Conservation (phyloP, 768 basidiomycete genomes). For the Tricholomella constricta region DNA sequence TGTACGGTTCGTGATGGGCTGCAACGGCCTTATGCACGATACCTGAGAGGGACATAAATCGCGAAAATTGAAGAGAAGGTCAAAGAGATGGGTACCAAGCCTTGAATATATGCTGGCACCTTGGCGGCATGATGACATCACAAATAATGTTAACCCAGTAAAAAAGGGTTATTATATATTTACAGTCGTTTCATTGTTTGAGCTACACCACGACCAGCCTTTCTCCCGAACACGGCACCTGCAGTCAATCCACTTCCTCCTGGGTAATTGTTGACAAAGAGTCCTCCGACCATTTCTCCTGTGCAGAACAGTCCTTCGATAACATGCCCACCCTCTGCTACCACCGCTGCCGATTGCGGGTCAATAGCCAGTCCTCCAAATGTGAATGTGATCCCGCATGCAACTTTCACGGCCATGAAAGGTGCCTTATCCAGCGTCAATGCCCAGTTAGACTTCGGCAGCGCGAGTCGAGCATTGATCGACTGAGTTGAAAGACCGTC, state of each 20-base stretch:
- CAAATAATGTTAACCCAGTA: neutral
- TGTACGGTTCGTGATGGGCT: neutral
- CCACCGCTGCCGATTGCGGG: constrained; percentile 51
- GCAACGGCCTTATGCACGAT: constrained; percentile 21
- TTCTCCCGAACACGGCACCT: constrained; percentile 65
- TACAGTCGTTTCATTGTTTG: neutral
- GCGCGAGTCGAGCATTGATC: constrained; percentile 28
- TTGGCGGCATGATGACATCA: constrained; percentile 20
- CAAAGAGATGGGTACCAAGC: neutral
- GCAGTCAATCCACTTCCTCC: constrained; percentile 68
- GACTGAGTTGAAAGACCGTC: constrained; percentile 61
- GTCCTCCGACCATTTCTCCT: constrained; percentile 68
- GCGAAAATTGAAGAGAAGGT: neutral
- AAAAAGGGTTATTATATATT: neutral
- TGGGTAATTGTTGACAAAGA: constrained; percentile 70
- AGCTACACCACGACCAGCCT: constrained; percentile 52
- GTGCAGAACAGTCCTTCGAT: constrained; percentile 64
- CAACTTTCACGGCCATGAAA: constrained; percentile 66
- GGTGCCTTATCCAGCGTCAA: constrained; percentile 52
- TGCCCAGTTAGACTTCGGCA: constrained; percentile 74
- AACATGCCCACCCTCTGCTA: constrained; percentile 40
- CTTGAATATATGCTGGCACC: neutral
- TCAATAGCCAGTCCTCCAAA: constrained; percentile 70
- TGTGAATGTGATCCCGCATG: constrained; percentile 73
- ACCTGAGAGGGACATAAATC: constrained; percentile 29